These are phyloP conservation scores for Sphaerulina musiva DNA, from an alignment of 2,329 filamentous ascomycete genomes.

Conservation along the genomic window DNA sequence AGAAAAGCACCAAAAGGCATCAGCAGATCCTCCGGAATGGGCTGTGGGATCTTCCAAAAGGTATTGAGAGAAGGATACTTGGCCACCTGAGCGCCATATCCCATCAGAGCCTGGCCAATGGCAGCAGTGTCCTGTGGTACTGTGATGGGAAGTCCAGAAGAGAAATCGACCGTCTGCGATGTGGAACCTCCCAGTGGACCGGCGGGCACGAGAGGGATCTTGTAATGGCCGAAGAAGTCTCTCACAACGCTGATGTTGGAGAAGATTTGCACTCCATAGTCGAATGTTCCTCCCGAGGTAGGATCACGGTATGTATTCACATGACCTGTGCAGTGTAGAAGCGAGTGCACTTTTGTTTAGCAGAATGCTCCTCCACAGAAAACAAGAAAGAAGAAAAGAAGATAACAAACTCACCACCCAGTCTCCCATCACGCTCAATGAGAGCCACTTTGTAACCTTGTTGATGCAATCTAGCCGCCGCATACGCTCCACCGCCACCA, in stretches of 20 bases:
- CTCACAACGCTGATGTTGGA: conserved; percentile 38
- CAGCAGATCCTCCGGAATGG: conserved; percentile 43
- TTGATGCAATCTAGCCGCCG: conserved; percentile 38
- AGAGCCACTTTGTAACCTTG: conserved; percentile 36
- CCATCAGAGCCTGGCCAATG: not conserved
- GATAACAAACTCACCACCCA: conserved; percentile 35
- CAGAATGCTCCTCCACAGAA: not conserved
- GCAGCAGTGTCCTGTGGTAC: conserved; percentile 1
- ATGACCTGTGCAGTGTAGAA: conserved; percentile 34
- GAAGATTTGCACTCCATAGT: conserved; percentile 39
- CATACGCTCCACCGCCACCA: conserved; percentile 38
- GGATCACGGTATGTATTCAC: conserved; percentile 44
- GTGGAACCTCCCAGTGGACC: conserved; percentile 9
- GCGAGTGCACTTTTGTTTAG: not conserved
- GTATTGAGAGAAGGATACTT: conserved; percentile 26
- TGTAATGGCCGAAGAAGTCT: conserved; percentile 44
- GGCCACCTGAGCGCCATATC: conserved; percentile 28
- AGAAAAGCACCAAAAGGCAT: conserved; percentile 46
- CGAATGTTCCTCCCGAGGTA: conserved; percentile 29
- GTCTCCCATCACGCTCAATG: conserved; percentile 34
- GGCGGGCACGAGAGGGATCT: conserved; percentile 33
- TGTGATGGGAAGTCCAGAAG: not conserved
- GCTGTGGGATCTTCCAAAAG: conserved; percentile 34
- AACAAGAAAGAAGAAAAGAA: too few relatives aligned
- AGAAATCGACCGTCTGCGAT: not conserved